Conservation (phyloP, 148 eudicot species). For the Beta vulgaris region DNA sequence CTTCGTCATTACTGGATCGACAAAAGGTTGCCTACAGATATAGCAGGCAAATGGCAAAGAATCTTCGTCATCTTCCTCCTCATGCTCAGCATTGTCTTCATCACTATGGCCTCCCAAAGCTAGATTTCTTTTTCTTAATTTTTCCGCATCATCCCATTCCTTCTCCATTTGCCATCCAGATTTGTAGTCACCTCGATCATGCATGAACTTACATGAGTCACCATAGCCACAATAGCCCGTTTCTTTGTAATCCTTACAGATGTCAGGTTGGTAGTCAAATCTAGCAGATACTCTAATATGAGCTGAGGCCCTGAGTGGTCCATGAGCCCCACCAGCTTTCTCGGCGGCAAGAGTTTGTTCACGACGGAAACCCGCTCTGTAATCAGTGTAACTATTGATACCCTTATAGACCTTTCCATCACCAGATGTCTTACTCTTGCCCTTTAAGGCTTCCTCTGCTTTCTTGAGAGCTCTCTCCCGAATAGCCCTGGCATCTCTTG, state of each 20-base stretch:
- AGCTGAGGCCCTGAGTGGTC: constrained; percentile 94
- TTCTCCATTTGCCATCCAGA: constrained; percentile 92
- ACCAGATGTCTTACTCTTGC: constrained; percentile 45
- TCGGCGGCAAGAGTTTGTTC: constrained; percentile 83
- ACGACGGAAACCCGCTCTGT: constrained; percentile 91
- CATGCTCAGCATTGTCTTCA: constrained; percentile 32
- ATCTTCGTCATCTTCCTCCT: constrained; percentile 68
- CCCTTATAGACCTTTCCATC: constrained; percentile 81
- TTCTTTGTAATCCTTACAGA: constrained; percentile 92
- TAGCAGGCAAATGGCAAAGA: constrained; percentile 81
- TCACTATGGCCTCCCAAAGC: constrained; percentile 59
- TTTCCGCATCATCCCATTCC: constrained; percentile 94
- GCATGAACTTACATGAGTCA: constrained; percentile 96
- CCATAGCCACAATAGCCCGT: constrained; percentile 99
- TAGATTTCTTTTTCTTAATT: constrained; percentile 65
- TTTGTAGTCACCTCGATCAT: constrained; percentile 94
- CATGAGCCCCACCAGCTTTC: constrained; percentile 94
- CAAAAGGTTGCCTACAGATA: constrained; percentile 79
- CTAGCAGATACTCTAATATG: constrained; percentile 89
- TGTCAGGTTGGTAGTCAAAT: constrained; percentile 95
- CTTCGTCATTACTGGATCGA: constrained; percentile 80
- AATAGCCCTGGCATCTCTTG: constrained; percentile 78
- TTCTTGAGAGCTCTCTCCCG: constrained; percentile 79
- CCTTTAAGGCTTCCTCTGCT: constrained; percentile 68
- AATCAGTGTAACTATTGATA: constrained; percentile 75